phyloP scores from a whole-genome alignment of 2,329 filamentous ascomycete species.

The Stromatinia cepivora region DNA sequence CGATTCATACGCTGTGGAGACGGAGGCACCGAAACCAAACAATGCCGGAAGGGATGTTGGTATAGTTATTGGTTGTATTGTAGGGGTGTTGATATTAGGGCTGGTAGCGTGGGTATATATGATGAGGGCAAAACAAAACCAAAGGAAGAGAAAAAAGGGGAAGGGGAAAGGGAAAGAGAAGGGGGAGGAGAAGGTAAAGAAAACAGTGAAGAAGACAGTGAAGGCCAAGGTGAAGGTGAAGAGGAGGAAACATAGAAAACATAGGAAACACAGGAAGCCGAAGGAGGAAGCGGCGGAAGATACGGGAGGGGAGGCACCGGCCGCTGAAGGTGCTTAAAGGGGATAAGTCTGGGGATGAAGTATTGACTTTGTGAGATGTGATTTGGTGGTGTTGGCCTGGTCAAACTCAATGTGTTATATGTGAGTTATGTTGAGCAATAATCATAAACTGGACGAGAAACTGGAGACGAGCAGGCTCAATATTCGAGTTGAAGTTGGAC shows the following conservation, averaged over 20 bases:
- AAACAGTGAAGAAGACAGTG: background rate
- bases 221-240: background rate
- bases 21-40: background rate
- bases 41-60: constrained; percentile 2
- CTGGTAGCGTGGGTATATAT: constrained; percentile 1
- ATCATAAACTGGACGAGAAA: background rate
- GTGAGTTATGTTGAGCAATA: background rate
- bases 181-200: background rate
- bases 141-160: background rate
- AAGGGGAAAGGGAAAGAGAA: background rate
- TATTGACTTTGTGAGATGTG: background rate
- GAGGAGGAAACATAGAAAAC: background rate
- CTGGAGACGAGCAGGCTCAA: background rate
- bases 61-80: constrained; percentile 11
- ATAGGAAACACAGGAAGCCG: background rate
- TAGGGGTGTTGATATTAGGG: constrained; percentile 4
- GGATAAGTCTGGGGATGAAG: background rate
- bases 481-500: background rate
- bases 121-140: background rate
- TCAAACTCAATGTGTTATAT: background rate
- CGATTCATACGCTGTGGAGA: background rate
- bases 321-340: background rate
- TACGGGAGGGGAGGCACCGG: background rate
- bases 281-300: background rate
- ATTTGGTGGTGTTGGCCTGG: background rate